These are phyloP conservation scores for Crithidia sp. DNA, from an alignment of 208 protist genomes.

Conservation along the genomic window DNA sequence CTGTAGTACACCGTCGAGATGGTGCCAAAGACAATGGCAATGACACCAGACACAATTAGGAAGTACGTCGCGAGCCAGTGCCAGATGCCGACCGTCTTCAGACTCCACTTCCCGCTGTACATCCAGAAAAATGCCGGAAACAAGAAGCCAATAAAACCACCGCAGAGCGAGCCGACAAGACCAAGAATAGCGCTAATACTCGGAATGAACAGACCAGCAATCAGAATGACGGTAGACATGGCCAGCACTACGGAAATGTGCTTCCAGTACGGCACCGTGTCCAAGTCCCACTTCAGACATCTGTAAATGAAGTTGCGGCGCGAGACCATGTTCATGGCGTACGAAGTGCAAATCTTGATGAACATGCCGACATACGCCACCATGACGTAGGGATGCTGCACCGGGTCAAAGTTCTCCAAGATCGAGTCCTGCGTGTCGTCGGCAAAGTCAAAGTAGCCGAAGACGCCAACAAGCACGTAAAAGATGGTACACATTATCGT, in stretches of 20 bases:
- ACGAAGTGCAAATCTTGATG: constrained; percentile 67
- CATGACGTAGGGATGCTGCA: constrained; percentile 65
- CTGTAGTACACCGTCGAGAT: constrained; percentile 48
- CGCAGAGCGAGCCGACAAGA: constrained; percentile 63
- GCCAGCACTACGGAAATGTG: constrained; percentile 44
- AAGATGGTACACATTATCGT: no score
- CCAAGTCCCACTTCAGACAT: constrained; percentile 51
- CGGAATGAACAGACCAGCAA: constrained; percentile 71
- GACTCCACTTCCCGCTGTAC: constrained; percentile 68
- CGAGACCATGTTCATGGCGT: constrained; percentile 68
- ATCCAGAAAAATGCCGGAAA: constrained; percentile 77
- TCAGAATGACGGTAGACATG: constrained; percentile 35
- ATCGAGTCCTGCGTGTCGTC: constrained; percentile 47
- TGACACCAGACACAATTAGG: constrained; percentile 56
- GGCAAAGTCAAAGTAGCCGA: constrained; percentile 86
- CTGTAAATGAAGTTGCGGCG: constrained; percentile 67
- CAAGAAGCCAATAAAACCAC: constrained; percentile 70
- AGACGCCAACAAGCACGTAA: constrained; percentile 3
- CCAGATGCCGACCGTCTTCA: constrained; percentile 48
- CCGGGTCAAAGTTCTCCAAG: constrained; percentile 67
- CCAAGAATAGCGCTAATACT: constrained; percentile 71
- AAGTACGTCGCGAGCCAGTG: constrained; percentile 52
- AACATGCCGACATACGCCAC: constrained; percentile 75
- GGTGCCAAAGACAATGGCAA: constrained; percentile 75
- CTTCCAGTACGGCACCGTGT: constrained; percentile 70